Evolutionary conservation across 2,329 filamentous ascomycete genomes (phyloP).

Genomic region (Ophiostoma australiae): DNA sequence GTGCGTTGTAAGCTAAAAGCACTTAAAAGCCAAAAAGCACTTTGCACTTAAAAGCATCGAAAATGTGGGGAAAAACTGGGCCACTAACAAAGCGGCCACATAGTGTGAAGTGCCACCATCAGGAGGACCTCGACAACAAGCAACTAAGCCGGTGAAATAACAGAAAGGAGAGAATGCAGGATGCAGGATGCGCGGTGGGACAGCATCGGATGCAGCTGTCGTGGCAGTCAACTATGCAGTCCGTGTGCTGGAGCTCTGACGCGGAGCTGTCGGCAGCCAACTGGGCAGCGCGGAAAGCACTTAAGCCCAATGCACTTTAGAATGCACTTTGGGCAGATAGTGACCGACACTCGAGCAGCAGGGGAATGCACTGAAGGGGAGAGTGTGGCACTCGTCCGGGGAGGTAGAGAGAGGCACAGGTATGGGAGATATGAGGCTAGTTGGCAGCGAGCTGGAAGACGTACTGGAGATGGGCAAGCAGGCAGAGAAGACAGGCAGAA

Average conservation of each 20-base stretch:
- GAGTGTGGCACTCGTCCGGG: not conserved
- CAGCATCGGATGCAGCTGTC: not conserved
- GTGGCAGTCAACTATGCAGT: not conserved
- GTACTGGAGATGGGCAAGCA: not conserved
- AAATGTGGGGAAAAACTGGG: not conserved
- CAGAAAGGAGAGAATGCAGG: not conserved
- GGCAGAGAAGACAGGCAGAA: no score
- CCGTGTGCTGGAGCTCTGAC: not conserved
- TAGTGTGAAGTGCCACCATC: not conserved
- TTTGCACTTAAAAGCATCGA: not conserved
- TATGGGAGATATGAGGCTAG: not conserved
- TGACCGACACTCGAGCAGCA: not conserved
- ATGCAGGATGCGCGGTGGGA: not conserved
- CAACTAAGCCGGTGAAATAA: not conserved
- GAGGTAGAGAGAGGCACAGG: no score
- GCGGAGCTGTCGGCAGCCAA: slow-evolving; percentile 1
- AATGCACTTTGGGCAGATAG: slow-evolving; percentile 5
- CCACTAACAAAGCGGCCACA: not conserved
- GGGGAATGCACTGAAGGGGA: not conserved
- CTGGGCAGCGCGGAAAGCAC: not conserved
- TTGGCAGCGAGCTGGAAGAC: not conserved
- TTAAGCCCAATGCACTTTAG: slow-evolving; percentile 2
- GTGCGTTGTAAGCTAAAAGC: slow-evolving; percentile 2
- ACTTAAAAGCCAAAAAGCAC: slow-evolving; percentile 9
- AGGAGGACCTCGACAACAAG: not conserved